phyloP scores from a whole-genome alignment of 2,329 filamentous ascomycete genomes.

The Claviceps quebecensis region DNA sequence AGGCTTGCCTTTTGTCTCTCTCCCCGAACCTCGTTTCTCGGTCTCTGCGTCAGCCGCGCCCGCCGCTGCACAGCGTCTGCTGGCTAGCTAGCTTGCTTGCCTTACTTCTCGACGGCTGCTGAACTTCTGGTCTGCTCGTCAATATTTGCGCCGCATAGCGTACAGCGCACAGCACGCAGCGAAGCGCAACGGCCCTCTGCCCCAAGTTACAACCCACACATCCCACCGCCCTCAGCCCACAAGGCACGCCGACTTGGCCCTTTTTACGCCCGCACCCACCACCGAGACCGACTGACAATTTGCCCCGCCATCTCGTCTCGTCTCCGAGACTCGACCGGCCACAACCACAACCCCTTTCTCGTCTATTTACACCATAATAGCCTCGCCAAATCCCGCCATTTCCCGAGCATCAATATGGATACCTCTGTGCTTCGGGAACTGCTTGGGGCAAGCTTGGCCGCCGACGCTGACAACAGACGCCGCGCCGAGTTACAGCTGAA shows the following conservation, averaged over 20 bases:
- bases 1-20: neutral
- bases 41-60: too few species aligned
- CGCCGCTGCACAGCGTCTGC: neutral
- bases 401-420: conserved; percentile 43
- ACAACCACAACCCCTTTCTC: conserved; percentile 1
- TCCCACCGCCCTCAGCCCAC: too few species aligned
- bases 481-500: conserved; percentile 71
- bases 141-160: too few species aligned
- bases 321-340: conserved; percentile 1
- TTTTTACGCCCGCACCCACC: neutral
- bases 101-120: neutral
- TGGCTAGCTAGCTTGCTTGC: neutral
- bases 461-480: conserved; percentile 60
- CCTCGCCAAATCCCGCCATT: conserved; percentile 1
- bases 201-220: too few species aligned
- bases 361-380: neutral
- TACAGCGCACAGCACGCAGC: too few species aligned
- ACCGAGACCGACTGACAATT: neutral
- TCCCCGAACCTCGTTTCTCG: too few species aligned
- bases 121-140: too few species aligned
- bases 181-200: too few species aligned
- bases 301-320: conserved; percentile 6
- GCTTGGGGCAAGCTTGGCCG: conserved; percentile 61
- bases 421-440: conserved; percentile 59
- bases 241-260: neutral